Evolutionary conservation across 768 basidiomycete genomes (phyloP).

Genomic region (Tylopilus rubrobrunneus): DNA sequence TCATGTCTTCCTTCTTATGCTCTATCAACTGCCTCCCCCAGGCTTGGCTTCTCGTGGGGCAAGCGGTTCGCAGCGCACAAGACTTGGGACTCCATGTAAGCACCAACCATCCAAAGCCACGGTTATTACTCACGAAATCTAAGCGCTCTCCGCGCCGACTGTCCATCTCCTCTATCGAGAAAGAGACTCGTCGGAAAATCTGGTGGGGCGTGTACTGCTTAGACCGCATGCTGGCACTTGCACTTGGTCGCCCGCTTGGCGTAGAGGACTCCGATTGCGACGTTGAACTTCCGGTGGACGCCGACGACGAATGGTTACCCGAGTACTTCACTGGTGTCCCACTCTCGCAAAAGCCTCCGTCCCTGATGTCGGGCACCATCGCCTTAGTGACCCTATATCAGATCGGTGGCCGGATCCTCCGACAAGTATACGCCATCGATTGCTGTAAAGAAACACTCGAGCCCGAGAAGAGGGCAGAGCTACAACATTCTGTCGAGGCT

Average conservation of each 20-base stretch:
- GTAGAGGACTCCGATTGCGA: slow-evolving; percentile 90
- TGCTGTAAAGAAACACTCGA: slow-evolving; percentile 71
- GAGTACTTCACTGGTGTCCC: slow-evolving; percentile 68
- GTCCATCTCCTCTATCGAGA: slow-evolving; percentile 67
- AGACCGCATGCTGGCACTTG: slow-evolving; percentile 89
- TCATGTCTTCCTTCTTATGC: slow-evolving; percentile 88
- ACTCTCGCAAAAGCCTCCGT: slow-evolving; percentile 50
- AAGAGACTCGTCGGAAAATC: slow-evolving; percentile 84
- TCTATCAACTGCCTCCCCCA: slow-evolving; percentile 92
- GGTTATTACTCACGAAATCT: slow-evolving; percentile 14
- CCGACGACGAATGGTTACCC: slow-evolving; percentile 75
- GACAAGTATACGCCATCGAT: slow-evolving; percentile 80
- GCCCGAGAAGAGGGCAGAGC: slow-evolving; percentile 66
- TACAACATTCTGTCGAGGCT: slow-evolving; percentile 75
- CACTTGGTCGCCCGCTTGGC: slow-evolving; percentile 84
- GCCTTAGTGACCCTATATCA: slow-evolving; percentile 76
- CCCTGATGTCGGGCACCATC: slow-evolving; percentile 80
- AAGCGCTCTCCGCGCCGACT: slow-evolving; percentile 83
- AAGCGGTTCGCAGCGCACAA: slow-evolving; percentile 85
- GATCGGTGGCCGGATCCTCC: slow-evolving; percentile 77
- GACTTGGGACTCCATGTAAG: slow-evolving; percentile 90
- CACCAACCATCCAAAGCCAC: slow-evolving; percentile 4
- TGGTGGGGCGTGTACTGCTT: slow-evolving; percentile 95
- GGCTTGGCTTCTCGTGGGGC: slow-evolving; percentile 90
- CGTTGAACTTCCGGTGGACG: slow-evolving; percentile 76